Conservation (phyloP, 2,329 filamentous ascomycete genomes). For the Scedosporium aurantiacum region DNA sequence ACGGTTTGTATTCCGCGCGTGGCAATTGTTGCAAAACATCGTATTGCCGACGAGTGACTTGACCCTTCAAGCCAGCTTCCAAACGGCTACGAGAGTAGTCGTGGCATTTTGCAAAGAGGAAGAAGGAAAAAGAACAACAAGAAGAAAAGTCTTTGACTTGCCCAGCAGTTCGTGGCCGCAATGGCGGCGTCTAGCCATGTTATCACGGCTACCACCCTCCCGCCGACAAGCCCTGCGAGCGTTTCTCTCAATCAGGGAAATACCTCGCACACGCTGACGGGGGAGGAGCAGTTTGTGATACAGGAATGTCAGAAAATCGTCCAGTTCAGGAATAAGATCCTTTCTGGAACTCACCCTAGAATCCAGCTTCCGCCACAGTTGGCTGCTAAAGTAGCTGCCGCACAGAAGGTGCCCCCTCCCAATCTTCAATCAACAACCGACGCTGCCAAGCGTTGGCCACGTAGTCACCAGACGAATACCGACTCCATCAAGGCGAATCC, state of each 20-base stretch:
- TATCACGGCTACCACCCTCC: neutral
- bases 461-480: slow-evolving; percentile 8
- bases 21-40: neutral
- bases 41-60: neutral
- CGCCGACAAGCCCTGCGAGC: neutral
- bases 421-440: neutral
- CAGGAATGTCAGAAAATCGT: slow-evolving; percentile 66
- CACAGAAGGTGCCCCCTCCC: slow-evolving; percentile 7
- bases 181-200: slow-evolving; percentile 5
- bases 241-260: neutral
- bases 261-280: slow-evolving; percentile 1
- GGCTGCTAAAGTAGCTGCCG: slow-evolving; percentile 10
- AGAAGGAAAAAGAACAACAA: too few species aligned
- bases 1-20: neutral
- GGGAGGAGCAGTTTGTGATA: slow-evolving; percentile 4
- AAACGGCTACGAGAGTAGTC: neutral
- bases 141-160: neutral
- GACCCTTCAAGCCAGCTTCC: neutral
- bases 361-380: slow-evolving; percentile 43
- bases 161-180: neutral
- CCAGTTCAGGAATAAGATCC: slow-evolving; percentile 66
- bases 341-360: slow-evolving; percentile 62
- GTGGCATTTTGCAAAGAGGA: neutral
- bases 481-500: slow-evolving; percentile 8
- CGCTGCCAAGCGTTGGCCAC: neutral